Evolutionary conservation across 805 yeast species (phyloP).

Genomic region (Yarrowia sp.): DNA sequence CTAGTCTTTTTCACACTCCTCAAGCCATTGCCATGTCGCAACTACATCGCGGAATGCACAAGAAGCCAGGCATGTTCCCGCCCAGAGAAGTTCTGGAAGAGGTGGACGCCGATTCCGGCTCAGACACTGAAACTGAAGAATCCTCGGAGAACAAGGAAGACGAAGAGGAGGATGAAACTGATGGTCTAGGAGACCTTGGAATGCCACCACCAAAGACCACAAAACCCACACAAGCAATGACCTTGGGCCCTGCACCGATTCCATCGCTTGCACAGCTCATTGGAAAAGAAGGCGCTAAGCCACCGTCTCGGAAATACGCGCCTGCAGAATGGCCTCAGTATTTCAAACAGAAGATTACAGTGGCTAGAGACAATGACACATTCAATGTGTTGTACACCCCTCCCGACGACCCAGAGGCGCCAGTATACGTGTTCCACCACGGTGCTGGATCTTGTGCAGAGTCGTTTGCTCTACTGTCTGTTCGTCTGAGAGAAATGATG

Average conservation of each 20-base stretch:
- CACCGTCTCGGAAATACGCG: neutral
- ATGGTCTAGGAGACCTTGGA: neutral
- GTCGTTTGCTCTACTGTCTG: conserved; percentile 61
- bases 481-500: conserved; percentile 37
- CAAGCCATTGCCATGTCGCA: neutral
- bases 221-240: no score
- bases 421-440: conserved; percentile 76
- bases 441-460: conserved; percentile 93
- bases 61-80: conserved; percentile 5
- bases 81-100: conserved; percentile 3
- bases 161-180: neutral
- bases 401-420: conserved; percentile 46
- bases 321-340: conserved; percentile 23
- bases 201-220: conserved; percentile 9
- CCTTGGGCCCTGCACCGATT: no score
- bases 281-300: neutral
- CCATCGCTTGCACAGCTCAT: neutral
- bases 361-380: conserved; percentile 2
- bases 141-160: neutral
- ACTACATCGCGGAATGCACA: conserved; percentile 17
- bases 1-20: neutral
- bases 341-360: neutral
- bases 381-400: conserved; percentile 58
- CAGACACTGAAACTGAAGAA: conserved; percentile 18
- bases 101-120: conserved; percentile 1